Evolutionary conservation across 78 protist species (phyloP).

Genomic region (Trichosphaerium sp.): DNA sequence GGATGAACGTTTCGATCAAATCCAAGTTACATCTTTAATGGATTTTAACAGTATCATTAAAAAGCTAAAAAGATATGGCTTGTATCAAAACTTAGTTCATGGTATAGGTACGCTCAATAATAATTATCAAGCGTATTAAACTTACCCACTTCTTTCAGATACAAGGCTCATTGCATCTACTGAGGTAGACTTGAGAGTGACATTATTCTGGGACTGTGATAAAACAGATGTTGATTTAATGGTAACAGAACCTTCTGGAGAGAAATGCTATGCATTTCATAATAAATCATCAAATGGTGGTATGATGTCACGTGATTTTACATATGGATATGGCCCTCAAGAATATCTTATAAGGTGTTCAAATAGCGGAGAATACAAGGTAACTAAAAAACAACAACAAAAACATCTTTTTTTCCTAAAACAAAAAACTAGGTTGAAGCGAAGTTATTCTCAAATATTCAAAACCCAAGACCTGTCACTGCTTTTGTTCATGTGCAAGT

Average conservation of each 20-base stretch:
- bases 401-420: no score
- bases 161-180: neutral
- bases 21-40: constrained; percentile 14
- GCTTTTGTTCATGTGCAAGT: no score
- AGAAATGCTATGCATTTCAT: neutral
- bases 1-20: constrained; percentile 16
- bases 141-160: neutral
- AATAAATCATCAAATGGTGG: constrained; percentile 5
- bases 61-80: no score
- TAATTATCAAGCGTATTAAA: no score
- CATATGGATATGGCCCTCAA: constrained; percentile 22
- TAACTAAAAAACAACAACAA: no score
- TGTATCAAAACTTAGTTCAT: no score
- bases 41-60: constrained; percentile 8
- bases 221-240: constrained; percentile 13
- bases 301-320: constrained; percentile 16
- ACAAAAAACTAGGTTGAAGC: no score
- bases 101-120: no score
- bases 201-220: constrained; percentile 29
- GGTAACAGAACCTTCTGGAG: constrained; percentile 18
- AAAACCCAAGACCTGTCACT: no score
- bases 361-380: neutral
- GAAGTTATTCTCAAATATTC: no score
- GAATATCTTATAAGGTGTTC: constrained; percentile 12
- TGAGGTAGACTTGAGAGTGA: constrained; percentile 7